Conservation (phyloP, 1,284 basidiomycete species). For the Ceratobasidium sp. region DNA sequence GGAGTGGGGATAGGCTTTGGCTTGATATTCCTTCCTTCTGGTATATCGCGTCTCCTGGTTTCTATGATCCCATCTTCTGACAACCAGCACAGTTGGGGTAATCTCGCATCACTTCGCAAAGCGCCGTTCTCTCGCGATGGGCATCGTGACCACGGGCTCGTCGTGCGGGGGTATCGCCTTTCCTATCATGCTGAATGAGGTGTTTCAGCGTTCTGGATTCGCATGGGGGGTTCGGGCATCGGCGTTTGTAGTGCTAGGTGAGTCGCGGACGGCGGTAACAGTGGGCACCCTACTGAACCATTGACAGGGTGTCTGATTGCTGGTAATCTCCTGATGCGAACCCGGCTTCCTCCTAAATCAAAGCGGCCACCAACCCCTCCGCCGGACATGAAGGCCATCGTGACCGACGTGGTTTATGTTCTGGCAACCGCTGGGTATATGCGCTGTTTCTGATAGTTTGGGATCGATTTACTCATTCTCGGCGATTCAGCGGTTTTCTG, state of each 20-base stretch:
- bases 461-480: not conserved
- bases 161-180: slow-evolving; percentile 67
- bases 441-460: not conserved
- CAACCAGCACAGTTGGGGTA: slow-evolving; percentile 54
- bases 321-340: slow-evolving; percentile 36
- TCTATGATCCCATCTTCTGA: slow-evolving; percentile 48
- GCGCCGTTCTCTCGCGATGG: slow-evolving; percentile 57
- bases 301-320: not conserved
- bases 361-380: slow-evolving; percentile 4
- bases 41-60: slow-evolving; percentile 10
- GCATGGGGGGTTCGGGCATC: slow-evolving; percentile 56
- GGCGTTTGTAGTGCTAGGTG: slow-evolving; percentile 22
- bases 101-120: slow-evolving; percentile 62
- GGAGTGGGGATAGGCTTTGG: slow-evolving; percentile 56
- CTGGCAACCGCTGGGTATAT: not conserved
- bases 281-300: not conserved
- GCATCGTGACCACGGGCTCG: slow-evolving; percentile 60
- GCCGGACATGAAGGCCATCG: slow-evolving; percentile 26
- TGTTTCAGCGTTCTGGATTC: slow-evolving; percentile 65
- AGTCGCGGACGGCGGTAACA: not conserved
- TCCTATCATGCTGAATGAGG: slow-evolving; percentile 66
- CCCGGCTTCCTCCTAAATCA: slow-evolving; percentile 14
- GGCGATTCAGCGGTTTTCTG: slow-evolving; percentile 7
- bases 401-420: not conserved
- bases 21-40: slow-evolving; percentile 52